phyloP scores from a whole-genome alignment of 805 yeast species.

The Starmerella apicola region DNA sequence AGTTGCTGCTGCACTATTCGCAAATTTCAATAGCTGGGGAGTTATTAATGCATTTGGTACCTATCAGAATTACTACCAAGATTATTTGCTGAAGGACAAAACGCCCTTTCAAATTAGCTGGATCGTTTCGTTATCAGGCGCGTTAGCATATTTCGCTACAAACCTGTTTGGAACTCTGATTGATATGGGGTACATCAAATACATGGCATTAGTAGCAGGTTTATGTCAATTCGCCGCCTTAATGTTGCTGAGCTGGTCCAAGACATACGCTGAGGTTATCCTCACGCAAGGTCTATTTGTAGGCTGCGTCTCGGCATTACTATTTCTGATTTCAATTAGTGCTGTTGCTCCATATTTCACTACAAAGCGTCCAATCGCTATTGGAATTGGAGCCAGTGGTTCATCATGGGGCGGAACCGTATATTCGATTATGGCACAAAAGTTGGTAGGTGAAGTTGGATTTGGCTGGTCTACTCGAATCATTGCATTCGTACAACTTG shows the following conservation, averaged over 20 bases:
- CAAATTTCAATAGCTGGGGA: slow-evolving; percentile 21
- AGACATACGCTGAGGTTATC: slow-evolving; percentile 38
- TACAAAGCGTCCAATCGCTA: slow-evolving; percentile 34
- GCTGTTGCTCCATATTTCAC: slow-evolving; percentile 37
- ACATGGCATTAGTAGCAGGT: slow-evolving; percentile 20
- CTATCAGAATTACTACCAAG: slow-evolving; percentile 20
- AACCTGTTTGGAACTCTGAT: slow-evolving; percentile 25
- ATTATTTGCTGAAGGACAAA: slow-evolving; percentile 2
- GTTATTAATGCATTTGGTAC: slow-evolving; percentile 21
- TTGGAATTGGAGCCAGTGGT: slow-evolving; percentile 39
- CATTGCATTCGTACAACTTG: slow-evolving; percentile 34
- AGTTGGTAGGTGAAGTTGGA: slow-evolving; percentile 34
- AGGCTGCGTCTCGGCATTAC: slow-evolving; percentile 34
- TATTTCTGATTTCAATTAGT: slow-evolving; percentile 36
- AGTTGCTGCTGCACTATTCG: slow-evolving; percentile 19
- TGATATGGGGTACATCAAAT: slow-evolving; percentile 23
- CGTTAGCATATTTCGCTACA: slow-evolving; percentile 14
- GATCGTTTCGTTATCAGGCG: slow-evolving; percentile 18
- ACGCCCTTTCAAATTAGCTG: slow-evolving; percentile 20
- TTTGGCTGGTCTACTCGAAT: slow-evolving; percentile 43
- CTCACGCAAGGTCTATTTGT: slow-evolving; percentile 40
- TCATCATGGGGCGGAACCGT: slow-evolving; percentile 41
- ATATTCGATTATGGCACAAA: slow-evolving; percentile 37
- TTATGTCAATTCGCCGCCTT: slow-evolving; percentile 21
- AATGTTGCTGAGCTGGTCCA: slow-evolving; percentile 29